Base-by-base conservation (phyloP, 371 early-diverging fungal species). In the Syncephalastrum contaminatum region DNA sequence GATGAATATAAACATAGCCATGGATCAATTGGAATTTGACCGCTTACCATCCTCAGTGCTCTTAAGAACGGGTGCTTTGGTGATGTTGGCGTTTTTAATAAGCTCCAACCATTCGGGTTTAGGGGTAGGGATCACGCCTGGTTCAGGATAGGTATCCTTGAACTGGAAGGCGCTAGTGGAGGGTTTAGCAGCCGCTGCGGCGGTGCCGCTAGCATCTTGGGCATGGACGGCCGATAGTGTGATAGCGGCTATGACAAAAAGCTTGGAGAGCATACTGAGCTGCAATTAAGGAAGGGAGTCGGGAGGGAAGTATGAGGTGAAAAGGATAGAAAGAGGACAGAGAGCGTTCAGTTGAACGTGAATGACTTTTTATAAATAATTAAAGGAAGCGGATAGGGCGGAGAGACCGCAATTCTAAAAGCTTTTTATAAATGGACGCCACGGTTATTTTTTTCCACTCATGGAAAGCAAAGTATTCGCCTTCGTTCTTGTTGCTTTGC, bases 31-130 rank as follows among this genome's bases (percentile, higher is more conserved):
- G 16, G 6, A 19, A 4, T 8, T 20, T 6, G n/a, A 24, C 6
- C 27, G 22, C 51, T 43, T 57, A 57, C 58, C 63, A 48, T 48
- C 43, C 43, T 49, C 65, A 25, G 54, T 52, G 20, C 42, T 48
- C 47, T 67, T 66, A 3, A 72, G 48, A 7, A 76, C 64, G 21
- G 76, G 76, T 20, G 76, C 69, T 36, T 60, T 51, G 0, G 71
- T 53, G 44, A 76, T 73, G 42, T 58, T 73, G 18, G 64, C 63
- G 14, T 45, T 53, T 16, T 65, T 67, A 44, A 76, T 66, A 36
- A 70, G 46, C 22, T 68, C 71, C 20, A 76, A 51, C 76, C 76
- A 76, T 59, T 72, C 76, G 36, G 70, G 58, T 36, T 76, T 76
- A 3, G 76, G 63, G 2, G 52, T 48, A 16, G 73, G 73, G 1